Conservation (phyloP, 768 basidiomycete species). For the Phylloporus rhodoxanthus region DNA sequence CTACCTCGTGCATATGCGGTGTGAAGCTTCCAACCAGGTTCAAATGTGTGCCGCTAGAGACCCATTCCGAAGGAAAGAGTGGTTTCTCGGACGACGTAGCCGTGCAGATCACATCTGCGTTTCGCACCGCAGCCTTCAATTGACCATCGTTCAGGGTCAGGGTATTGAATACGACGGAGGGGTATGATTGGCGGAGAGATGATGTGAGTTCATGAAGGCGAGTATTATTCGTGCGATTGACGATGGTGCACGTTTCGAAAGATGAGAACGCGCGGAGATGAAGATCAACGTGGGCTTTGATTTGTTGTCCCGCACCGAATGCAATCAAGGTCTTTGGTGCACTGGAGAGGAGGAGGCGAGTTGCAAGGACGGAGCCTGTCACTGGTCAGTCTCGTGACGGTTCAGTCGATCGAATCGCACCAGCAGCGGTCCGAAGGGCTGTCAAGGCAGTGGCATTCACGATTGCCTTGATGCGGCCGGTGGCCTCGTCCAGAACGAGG, state of each 20-base stretch:
- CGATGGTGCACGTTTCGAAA: slow-evolving; percentile 48
- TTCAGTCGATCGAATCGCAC: slow-evolving; percentile 31
- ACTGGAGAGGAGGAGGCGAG: slow-evolving; percentile 43
- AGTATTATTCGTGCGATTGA: slow-evolving; percentile 53
- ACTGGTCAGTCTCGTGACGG: neutral
- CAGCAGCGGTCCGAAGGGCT: slow-evolving; percentile 76
- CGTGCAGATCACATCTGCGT: slow-evolving; percentile 51
- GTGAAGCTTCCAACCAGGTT: slow-evolving; percentile 81
- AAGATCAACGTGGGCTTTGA: slow-evolving; percentile 57
- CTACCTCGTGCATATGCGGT: slow-evolving; percentile 75
- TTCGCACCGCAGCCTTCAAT: slow-evolving; percentile 11
- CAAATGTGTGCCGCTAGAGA: slow-evolving; percentile 58
- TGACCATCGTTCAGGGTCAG: slow-evolving; percentile 6
- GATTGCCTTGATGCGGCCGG: slow-evolving; percentile 65
- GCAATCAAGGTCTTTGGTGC: slow-evolving; percentile 46
- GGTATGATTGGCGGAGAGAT: slow-evolving; percentile 25
- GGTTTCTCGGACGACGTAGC: slow-evolving; percentile 69
- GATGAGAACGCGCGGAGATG: slow-evolving; percentile 54
- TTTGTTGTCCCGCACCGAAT: slow-evolving; percentile 73
- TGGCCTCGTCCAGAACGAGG: slow-evolving; percentile 64
- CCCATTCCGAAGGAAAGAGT: slow-evolving; percentile 64
- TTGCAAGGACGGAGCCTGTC: slow-evolving; percentile 65
- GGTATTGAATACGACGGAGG: slow-evolving; percentile 16
- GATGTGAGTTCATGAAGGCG: slow-evolving; percentile 40
- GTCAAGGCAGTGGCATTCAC: slow-evolving; percentile 76